phyloP scores from a whole-genome alignment of 2,329 filamentous ascomycete genomes.

The Cladosporium sp. region DNA sequence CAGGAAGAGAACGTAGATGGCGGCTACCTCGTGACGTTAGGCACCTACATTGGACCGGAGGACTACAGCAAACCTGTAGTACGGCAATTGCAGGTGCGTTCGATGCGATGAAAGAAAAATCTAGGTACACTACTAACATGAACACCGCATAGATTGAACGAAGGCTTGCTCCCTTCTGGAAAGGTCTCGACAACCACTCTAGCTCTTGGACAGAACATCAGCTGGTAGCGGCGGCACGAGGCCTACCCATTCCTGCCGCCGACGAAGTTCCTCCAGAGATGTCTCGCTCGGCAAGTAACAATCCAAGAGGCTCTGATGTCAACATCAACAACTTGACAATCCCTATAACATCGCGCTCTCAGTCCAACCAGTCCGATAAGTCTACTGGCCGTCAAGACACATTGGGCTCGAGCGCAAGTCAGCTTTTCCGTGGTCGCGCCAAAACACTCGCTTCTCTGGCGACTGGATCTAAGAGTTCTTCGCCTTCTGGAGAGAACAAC shows the following conservation, averaged over 20 bases:
- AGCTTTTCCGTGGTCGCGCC: conserved; percentile 73
- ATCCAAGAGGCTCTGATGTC: conserved; percentile 51
- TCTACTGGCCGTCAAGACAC: conserved; percentile 46
- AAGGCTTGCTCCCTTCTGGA: conserved; percentile 90
- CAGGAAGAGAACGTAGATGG: conserved; percentile 90
- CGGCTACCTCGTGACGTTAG: conserved; percentile 88
- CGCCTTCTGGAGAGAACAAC: conserved; percentile 54
- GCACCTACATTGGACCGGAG: conserved; percentile 85
- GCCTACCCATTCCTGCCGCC: conserved; percentile 75
- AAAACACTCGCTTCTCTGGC: conserved; percentile 85
- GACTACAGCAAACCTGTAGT: conserved; percentile 90
- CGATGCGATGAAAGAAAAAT: conserved; percentile 48
- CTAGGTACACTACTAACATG: conserved; percentile 8
- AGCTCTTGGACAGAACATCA: conserved; percentile 91
- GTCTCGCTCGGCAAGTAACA: conserved; percentile 40
- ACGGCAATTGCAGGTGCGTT: conserved; percentile 62
- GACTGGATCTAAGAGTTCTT: conserved; percentile 64
- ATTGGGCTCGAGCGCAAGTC: conserved; percentile 41
- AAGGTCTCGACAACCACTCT: conserved; percentile 83
- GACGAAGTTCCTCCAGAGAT: conserved; percentile 76
- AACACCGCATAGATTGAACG: conserved; percentile 69
- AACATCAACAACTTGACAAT: conserved; percentile 71
- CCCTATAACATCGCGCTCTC: conserved; percentile 71
- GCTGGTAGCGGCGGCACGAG: conserved; percentile 83
- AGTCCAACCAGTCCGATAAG: conserved; percentile 73